Conservation (phyloP, 345 rosid genomes). For the Crucihimalaya himalaica region DNA sequence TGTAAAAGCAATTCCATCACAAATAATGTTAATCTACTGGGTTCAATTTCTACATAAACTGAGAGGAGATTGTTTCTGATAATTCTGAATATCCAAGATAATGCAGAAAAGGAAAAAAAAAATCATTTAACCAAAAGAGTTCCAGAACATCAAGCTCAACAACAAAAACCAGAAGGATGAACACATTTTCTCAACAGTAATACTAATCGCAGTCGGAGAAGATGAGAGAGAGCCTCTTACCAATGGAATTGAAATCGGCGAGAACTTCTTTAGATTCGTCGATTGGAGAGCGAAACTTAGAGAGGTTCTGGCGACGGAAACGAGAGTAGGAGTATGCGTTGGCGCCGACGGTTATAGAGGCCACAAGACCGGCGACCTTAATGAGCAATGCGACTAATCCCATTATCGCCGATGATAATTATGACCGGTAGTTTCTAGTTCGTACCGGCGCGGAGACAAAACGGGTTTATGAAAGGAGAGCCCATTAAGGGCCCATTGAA, state of each 20-base stretch:
- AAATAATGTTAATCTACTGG: background rate
- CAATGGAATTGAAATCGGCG: constrained; percentile 62
- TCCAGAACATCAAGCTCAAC: background rate
- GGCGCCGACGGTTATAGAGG: constrained; percentile 68
- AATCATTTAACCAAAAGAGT: background rate
- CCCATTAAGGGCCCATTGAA: constrained; percentile 37
- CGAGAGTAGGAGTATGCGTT: constrained; percentile 75
- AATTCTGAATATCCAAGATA: background rate
- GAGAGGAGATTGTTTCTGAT: background rate
- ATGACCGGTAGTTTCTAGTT: background rate
- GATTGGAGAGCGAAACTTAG: constrained; percentile 64
- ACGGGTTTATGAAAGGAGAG: background rate
- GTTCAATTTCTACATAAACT: background rate
- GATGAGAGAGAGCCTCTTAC: constrained; percentile 28
- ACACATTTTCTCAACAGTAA: background rate
- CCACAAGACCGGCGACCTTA: constrained; percentile 69
- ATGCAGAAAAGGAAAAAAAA: background rate
- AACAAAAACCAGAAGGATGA: background rate
- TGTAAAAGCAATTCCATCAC: background rate
- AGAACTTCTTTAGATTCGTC: constrained; percentile 73
- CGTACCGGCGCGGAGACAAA: constrained; percentile 15
- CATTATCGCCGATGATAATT: constrained; percentile 39
- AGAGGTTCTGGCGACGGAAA: constrained; percentile 58
- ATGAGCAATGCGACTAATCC: constrained; percentile 49
- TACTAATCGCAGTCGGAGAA: constrained; percentile 1